Base-by-base conservation (phyloP, 1,139 yeast genomes). In the Debaryomyces singareniensis region DNA sequence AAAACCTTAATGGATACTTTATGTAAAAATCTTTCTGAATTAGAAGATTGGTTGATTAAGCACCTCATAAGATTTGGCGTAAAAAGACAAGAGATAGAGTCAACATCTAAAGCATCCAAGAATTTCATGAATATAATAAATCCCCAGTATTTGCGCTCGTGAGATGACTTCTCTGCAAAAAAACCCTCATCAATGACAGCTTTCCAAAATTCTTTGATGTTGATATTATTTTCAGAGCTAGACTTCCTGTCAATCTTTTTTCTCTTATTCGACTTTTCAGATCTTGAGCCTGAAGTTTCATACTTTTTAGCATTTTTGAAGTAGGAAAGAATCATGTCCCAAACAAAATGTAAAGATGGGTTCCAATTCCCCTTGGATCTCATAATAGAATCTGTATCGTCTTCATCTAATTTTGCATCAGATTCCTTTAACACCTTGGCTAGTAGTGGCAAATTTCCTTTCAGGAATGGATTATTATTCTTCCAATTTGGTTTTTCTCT, bases 71-170 rank as follows among this genome's bases (percentile, higher is more conserved):
- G 63, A 51, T 89, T 86, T 15, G 76, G 76, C 3, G 87, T 73
- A 47, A 89, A 73, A 2, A 86, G 46, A 18, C 44, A 32, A 2
- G 55, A 42, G 1, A 79, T 49, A 16, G 55, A 50, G 2, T 53
- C 46, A 1, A 54, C 42, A 0, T 67, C 50, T 1, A 55, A 38
- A 7, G 53, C 36, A 31, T 32, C 42, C 16, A 80, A 51, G 29
- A 76, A 67, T 29, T 70, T 61, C 23, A 56, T 62, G 41, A 89
- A 76, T 4, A 89, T 69, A 43, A 83, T 83, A 44, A 89, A 75
- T 0, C 97, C 98, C 74, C 86, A 74, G 52, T 71, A 84, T 49
- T 89, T 91, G 37, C 96, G 69, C 53, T 89, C 97, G 26, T 79
- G 76, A 1, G 96, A 84, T 0, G 96, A 68, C 40, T 81, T 75